Evolutionary conservation across 2,329 filamentous ascomycete species (phyloP).

Genomic region (Aspergillus puulaauensis): DNA sequence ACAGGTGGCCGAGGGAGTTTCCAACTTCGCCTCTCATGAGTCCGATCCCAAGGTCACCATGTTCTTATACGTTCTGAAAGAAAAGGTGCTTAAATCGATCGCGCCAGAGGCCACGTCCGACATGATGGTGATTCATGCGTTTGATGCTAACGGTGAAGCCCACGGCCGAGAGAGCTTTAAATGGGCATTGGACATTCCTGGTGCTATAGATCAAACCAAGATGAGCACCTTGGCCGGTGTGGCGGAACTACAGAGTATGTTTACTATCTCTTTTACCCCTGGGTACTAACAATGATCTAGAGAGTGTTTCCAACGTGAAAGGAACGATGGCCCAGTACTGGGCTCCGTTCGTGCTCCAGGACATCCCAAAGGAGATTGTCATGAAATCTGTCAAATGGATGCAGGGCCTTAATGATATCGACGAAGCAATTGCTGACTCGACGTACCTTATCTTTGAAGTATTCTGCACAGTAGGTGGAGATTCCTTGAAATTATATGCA

Average conservation of each 20-base stretch:
- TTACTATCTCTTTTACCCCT: too few species aligned
- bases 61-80: constrained; percentile 16
- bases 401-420: background rate
- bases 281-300: background rate
- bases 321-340: constrained; percentile 15
- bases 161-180: constrained; percentile 48
- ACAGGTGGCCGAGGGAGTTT: background rate
- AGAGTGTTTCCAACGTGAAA: constrained; percentile 6
- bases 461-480: constrained; percentile 1
- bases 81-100: constrained; percentile 6
- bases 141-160: constrained; percentile 50
- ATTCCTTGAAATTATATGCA: too few species aligned
- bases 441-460: constrained; percentile 16
- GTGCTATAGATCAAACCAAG: constrained; percentile 11
- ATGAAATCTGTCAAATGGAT: background rate
- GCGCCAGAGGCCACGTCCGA: background rate
- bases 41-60: constrained; percentile 10
- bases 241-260: constrained; percentile 5
- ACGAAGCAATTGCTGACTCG: constrained; percentile 8
- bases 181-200: constrained; percentile 15
- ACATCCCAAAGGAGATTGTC: constrained; percentile 5
- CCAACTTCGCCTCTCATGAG: background rate
- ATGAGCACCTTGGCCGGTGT: constrained; percentile 6
- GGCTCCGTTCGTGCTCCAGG: background rate
- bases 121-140: constrained; percentile 14